These are phyloP conservation scores for Phytophthora sansomeana DNA, from an alignment of 352 stramenopile species.

Conservation along the genomic window DNA sequence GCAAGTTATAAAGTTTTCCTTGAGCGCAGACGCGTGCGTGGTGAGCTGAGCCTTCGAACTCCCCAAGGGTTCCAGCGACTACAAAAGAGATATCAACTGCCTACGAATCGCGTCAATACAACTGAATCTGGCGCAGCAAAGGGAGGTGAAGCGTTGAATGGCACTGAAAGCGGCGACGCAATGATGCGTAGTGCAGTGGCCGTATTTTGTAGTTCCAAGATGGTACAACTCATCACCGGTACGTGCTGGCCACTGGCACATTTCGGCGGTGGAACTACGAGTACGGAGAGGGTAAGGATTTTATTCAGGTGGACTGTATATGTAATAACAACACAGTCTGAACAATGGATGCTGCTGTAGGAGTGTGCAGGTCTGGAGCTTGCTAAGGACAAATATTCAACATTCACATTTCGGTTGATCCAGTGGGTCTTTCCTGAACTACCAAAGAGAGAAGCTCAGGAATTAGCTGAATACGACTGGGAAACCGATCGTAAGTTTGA, in stretches of 20 bases:
- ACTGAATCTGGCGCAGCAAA: not conserved
- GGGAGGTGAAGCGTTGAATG: not conserved
- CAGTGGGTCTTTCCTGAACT: constrained; percentile 65
- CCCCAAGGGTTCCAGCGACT: constrained; percentile 35
- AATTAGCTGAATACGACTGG: constrained; percentile 54
- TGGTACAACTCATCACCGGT: constrained; percentile 52
- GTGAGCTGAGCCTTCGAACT: constrained; percentile 40
- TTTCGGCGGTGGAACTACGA: constrained; percentile 32
- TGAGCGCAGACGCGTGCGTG: constrained; percentile 22
- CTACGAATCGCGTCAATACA: not conserved
- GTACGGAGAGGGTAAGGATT: constrained; percentile 5
- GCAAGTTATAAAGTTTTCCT: constrained; percentile 34
- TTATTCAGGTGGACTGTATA: not conserved
- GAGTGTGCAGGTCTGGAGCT: constrained; percentile 52
- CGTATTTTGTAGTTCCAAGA: constrained; percentile 49
- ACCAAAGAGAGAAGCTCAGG: constrained; percentile 49
- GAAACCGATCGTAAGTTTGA: constrained; percentile 62
- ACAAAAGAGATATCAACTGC: constrained; percentile 44
- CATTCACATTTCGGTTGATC: constrained; percentile 51
- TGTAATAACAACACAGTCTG: not conserved
- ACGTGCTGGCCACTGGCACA: constrained; percentile 60
- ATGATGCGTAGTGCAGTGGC: constrained; percentile 29
- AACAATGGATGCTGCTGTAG: constrained; percentile 4
- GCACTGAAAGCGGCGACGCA: not conserved
- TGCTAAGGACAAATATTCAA: constrained; percentile 53